Evolutionary conservation across 768 basidiomycete species (phyloP).

Genomic region (Tricholoma furcatifolium): DNA sequence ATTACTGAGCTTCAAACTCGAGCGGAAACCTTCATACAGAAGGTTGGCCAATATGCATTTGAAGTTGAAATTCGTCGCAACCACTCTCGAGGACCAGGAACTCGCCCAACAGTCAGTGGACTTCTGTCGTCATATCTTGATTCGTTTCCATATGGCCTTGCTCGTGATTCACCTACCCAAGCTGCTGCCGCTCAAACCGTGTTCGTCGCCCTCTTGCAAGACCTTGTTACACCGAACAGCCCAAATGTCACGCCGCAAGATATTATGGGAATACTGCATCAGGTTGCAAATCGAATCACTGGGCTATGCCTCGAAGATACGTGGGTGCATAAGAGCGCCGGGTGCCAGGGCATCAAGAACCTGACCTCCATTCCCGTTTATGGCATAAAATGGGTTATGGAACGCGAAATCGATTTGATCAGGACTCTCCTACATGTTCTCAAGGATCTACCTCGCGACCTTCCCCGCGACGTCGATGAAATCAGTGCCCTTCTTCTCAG

Average conservation of each 20-base stretch:
- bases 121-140: slow-evolving; percentile 77
- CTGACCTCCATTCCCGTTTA: slow-evolving; percentile 72
- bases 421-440: slow-evolving; percentile 88
- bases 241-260: slow-evolving; percentile 51
- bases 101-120: slow-evolving; percentile 53
- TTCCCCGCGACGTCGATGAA: slow-evolving; percentile 77
- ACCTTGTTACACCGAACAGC: slow-evolving; percentile 58
- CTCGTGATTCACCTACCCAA: slow-evolving; percentile 63
- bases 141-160: slow-evolving; percentile 72
- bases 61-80: slow-evolving; percentile 67
- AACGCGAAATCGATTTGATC: slow-evolving; percentile 87
- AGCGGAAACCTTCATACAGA: slow-evolving; percentile 69
- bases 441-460: slow-evolving; percentile 91
- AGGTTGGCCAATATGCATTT: slow-evolving; percentile 71
- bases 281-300: slow-evolving; percentile 79
- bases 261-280: slow-evolving; percentile 68
- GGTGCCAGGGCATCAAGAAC: slow-evolving; percentile 81
- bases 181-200: slow-evolving; percentile 58
- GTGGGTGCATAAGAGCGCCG: slow-evolving; percentile 89
- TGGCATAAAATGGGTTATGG: slow-evolving; percentile 75
- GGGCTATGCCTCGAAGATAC: slow-evolving; percentile 89
- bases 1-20: slow-evolving; percentile 65
- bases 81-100: slow-evolving; percentile 49
- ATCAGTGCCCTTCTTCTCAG: slow-evolving; percentile 74
- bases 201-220: slow-evolving; percentile 60